Conservation (phyloP, 768 basidiomycete species). For the Psilocybe tampanensis region DNA sequence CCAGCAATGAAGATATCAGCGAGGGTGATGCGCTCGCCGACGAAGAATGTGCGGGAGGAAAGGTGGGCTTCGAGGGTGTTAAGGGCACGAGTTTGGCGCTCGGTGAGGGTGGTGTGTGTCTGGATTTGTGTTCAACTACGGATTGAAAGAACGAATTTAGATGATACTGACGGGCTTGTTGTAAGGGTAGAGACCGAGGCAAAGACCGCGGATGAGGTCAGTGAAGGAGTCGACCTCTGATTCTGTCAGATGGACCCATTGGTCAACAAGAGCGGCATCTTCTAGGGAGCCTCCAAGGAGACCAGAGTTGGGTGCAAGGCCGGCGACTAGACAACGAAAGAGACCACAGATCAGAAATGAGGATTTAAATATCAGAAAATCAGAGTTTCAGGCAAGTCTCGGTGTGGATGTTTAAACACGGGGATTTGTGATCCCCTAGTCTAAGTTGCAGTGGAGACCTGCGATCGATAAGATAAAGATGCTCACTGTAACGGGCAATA, state of each 20-base stretch:
- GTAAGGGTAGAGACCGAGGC: slow-evolving; percentile 64
- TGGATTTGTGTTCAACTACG: slow-evolving; percentile 26
- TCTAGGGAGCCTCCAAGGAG: slow-evolving; percentile 69
- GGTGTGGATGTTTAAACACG: slow-evolving; percentile 70
- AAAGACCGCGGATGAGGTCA: slow-evolving; percentile 41
- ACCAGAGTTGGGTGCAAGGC: slow-evolving; percentile 73
- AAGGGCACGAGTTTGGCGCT: slow-evolving; percentile 60
- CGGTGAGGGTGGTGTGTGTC: slow-evolving; percentile 58
- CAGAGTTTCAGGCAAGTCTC: slow-evolving; percentile 35
- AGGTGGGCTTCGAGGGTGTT: slow-evolving; percentile 76
- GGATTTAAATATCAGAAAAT: slow-evolving; percentile 27
- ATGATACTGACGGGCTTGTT: slow-evolving; percentile 72
- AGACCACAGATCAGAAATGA: neutral
- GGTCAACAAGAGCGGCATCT: slow-evolving; percentile 77
- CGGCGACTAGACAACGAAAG: slow-evolving; percentile 57
- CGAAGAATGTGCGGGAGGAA: slow-evolving; percentile 82
- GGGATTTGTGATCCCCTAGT: slow-evolving; percentile 60
- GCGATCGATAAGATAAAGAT: slow-evolving; percentile 35
- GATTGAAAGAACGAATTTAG: neutral
- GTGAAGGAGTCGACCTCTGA: slow-evolving; percentile 53
- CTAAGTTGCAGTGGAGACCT: slow-evolving; percentile 7
- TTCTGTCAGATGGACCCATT: slow-evolving; percentile 83
- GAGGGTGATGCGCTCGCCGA: slow-evolving; percentile 91
- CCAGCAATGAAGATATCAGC: slow-evolving; percentile 81
- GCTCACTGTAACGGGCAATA: slow-evolving; percentile 91